Evolutionary conservation across 1,139 yeast genomes (phyloP).

Genomic region (Protomyces lactucae-debilis): DNA sequence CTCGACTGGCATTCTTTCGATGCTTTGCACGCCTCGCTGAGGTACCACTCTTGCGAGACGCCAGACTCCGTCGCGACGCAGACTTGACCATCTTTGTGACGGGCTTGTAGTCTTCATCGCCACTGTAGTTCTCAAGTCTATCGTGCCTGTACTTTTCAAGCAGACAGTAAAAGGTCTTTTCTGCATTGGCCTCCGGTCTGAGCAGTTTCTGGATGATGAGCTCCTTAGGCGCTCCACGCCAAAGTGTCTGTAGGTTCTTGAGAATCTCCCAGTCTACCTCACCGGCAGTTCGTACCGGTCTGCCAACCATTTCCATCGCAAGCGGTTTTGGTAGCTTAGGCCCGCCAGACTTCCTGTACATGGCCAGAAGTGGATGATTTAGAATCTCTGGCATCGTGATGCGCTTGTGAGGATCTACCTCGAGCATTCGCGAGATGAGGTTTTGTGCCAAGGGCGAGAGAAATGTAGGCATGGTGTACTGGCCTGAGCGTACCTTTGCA

Average conservation of each 20-base stretch:
- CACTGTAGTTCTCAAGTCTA: conserved; percentile 43
- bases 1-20: conserved; percentile 17
- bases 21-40: conserved; percentile 13
- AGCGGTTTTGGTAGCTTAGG: conserved; percentile 31
- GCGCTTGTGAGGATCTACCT: conserved; percentile 72
- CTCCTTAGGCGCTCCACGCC: conserved; percentile 77
- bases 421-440: conserved; percentile 73
- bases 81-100: conserved; percentile 23
- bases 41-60: conserved; percentile 15
- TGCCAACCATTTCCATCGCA: conserved; percentile 34
- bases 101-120: conserved; percentile 15
- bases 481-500: conserved; percentile 85
- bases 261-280: conserved; percentile 78
- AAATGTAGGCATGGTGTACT: conserved; percentile 74
- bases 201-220: conserved; percentile 57
- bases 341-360: conserved; percentile 46
- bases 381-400: conserved; percentile 69
- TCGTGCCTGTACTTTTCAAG: conserved; percentile 79
- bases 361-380: conserved; percentile 69
- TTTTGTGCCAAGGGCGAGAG: conserved; percentile 81
- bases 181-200: conserved; percentile 61
- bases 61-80: conserved; percentile 8
- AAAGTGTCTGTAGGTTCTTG: conserved; percentile 76
- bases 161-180: conserved; percentile 83
- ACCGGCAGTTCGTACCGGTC: conserved; percentile 48